Base-by-base conservation (phyloP, 1,284 basidiomycete genomes). In the Trichosporon faecale region DNA sequence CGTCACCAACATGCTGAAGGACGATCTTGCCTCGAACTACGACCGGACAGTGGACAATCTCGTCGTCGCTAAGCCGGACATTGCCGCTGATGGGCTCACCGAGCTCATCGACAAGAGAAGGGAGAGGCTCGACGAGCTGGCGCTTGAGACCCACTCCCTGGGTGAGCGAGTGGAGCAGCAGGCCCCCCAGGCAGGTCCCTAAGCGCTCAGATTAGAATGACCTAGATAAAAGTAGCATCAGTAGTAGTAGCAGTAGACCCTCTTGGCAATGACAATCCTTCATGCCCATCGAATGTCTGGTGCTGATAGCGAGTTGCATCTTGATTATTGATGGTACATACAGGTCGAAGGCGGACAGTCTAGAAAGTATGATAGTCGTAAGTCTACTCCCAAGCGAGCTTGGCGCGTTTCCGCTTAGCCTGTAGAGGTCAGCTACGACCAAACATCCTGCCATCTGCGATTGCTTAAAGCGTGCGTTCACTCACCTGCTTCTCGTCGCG, bases 11-110 rank as follows among this genome's bases (percentile, higher is more conserved):
- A 91, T 92, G 9, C 83, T 93, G 65, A 87, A 88, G 72, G 86
- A 90, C 64, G 93, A 95, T 84, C 80, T 94, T 18, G 85, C 87
- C 84, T 91, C 80, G 86, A n/a, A 85, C 86, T 65, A 79, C 78
- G 61, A 84, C 80, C n/a, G 85, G 84, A 66, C 67, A 2, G 71
- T 70, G 3, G 70, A 76, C 3, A 69, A 74, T 5, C 82, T 87
- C n/a, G 72, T 82, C 7, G 65, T 81, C 9, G 76, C 79, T 2
- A 79, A 79, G 27, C 78, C 82, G 0, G 63, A 69, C 9, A 74
- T 75, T 2, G 79, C 82, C 0, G 79, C 80, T 65, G 74, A 85
- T 12, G 86, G 86, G 37, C 84, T 88, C 25, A 85, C 85, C 44
- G 83, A 86, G 55, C 79, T 88, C 33, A 82, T 85, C 6, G 71